A percentile compares a stretch with the other conserved stretches of the same genome.
These are phyloP conservation scores for Curvularia spicifera DNA, from an alignment of 2,329 filamentous ascomycete genomes.

Conservation along the genomic window DNA sequence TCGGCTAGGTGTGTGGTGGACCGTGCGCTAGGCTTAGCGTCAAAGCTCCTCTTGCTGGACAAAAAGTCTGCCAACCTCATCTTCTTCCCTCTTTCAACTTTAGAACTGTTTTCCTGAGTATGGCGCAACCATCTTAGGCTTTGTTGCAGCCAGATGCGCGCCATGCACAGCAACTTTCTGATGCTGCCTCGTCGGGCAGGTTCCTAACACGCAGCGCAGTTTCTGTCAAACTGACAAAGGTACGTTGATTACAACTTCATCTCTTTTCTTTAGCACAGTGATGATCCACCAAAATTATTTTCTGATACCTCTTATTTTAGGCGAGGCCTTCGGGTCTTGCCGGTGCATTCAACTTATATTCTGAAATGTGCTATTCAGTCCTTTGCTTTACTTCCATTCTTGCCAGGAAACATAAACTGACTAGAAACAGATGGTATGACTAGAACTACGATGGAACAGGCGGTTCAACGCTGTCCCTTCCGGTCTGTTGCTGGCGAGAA, in stretches of 20 bases:
- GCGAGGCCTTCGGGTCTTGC: conserved; percentile 46
- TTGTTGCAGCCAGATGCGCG: conserved; percentile 4
- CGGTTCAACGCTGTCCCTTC: background rate
- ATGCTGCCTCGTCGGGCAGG: background rate
- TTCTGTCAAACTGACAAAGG: conserved; percentile 41
- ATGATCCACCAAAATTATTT: conserved; percentile 30
- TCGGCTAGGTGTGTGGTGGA: conserved; percentile 22
- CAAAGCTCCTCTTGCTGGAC: conserved; percentile 9
- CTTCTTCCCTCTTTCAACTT: conserved; percentile 2
- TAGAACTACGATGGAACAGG: background rate
- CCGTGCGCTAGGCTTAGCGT: conserved; percentile 13
- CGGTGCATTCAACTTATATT: conserved; percentile 49
- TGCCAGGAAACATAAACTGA: conserved; percentile 17
- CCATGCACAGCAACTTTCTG: background rate
- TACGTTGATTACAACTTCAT: conserved; percentile 17
- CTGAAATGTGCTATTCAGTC: conserved; percentile 33
- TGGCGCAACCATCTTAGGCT: conserved; percentile 1
- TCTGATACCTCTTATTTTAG: conserved; percentile 86
- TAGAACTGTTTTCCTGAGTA: background rate
- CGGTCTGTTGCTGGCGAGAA: background rate
- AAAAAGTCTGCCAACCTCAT: conserved; percentile 21
- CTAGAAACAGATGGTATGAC: conserved; percentile 7
- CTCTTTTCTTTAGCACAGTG: conserved; percentile 18
- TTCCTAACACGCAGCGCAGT: background rate
- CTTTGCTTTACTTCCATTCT: conserved; percentile 3